Percentiles rank a stretch among this genome's conserved stretches.
These are phyloP conservation scores for Cyclocybe cylindracea DNA, from an alignment of 768 basidiomycete species.

Conservation along the genomic window DNA sequence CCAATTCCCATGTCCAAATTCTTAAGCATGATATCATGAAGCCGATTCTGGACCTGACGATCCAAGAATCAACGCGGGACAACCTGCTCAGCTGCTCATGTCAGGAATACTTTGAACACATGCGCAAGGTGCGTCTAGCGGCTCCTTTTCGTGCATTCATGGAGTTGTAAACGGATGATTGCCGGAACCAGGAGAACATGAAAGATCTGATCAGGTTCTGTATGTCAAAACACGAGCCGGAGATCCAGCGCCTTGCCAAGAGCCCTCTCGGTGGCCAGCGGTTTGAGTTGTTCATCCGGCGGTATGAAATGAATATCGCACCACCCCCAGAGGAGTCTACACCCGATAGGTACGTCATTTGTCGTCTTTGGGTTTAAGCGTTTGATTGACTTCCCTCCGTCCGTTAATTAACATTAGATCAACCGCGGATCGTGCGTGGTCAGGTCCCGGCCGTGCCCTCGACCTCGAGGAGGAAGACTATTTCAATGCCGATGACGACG, in stretches of 20 bases:
- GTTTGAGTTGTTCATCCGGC: slow-evolving; percentile 71
- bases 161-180: not conserved
- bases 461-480: slow-evolving; percentile 91
- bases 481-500: slow-evolving; percentile 89
- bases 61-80: slow-evolving; percentile 81
- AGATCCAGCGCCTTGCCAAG: slow-evolving; percentile 63
- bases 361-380: not conserved
- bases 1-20: slow-evolving; percentile 70
- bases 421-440: slow-evolving; percentile 42
- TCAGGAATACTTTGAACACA: slow-evolving; percentile 92
- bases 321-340: slow-evolving; percentile 58
- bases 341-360: slow-evolving; percentile 46
- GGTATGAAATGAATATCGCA: slow-evolving; percentile 93
- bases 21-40: slow-evolving; percentile 84
- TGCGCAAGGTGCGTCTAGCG: slow-evolving; percentile 69
- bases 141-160: not conserved
- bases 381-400: slow-evolving; percentile 6
- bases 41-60: slow-evolving; percentile 82
- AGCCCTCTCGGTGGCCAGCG: slow-evolving; percentile 62
- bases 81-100: slow-evolving; percentile 94
- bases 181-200: slow-evolving; percentile 69
- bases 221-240: slow-evolving; percentile 73
- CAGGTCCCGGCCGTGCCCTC: slow-evolving; percentile 42
- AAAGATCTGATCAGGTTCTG: slow-evolving; percentile 83
- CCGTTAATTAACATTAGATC: slow-evolving; percentile 30